Evolutionary conservation across 257 asterid species (phyloP), one percentile per base, ranked within the genome.

Genomic region (Solanum lignicaule): DNA sequence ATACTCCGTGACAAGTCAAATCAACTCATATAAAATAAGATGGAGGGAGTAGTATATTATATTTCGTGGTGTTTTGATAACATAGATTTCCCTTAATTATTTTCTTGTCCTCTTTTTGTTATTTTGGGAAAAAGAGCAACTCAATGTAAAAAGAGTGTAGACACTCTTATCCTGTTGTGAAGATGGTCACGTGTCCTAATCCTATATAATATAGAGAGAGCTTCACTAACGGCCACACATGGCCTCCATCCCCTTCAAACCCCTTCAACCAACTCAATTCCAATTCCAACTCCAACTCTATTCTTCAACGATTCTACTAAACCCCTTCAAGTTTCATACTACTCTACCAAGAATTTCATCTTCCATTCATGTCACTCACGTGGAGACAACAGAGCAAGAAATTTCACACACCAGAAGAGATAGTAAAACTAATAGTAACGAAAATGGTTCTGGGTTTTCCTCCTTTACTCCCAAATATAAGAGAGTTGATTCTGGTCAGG

Each of bases 161-260:
- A 7, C 12, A 55, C 25, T 55, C 66, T 20, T 55, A 55, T 55
- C 66, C 60, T 16, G 60, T 20, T 58, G 9, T 29, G 52, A 75
- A 76, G 11, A 38, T 23, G 8, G 35, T 76, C 58, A 48, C 12
- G 60, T n/a, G 43, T 72, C 76, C 38, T 69, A 66, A n/a, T 73
- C 29, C 48, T 35, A 76, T 76, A 39, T 27, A 43, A 62, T 58
- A 60, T 10, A 20, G 23, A 88, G 89, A 20, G 32, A 88, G 87
- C 86, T 88, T 74, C 23, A 55, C 73, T 32, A 89, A 89, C 88
- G 93, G 94, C 95, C 94, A 88, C 89, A 68, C 31, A 92, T 92
- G 93, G 92, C 91, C 88, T 91, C 93, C 90, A 89, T 87, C 16
- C 88, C 92, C 88, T 90, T 93, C 91, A 90, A 91, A 88, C 92